Percentiles rank a stretch among this genome's conserved stretches.
These are phyloP conservation scores for Geotrichum restrictum DNA, from an alignment of 1,139 yeast species.

Conservation along the genomic window DNA sequence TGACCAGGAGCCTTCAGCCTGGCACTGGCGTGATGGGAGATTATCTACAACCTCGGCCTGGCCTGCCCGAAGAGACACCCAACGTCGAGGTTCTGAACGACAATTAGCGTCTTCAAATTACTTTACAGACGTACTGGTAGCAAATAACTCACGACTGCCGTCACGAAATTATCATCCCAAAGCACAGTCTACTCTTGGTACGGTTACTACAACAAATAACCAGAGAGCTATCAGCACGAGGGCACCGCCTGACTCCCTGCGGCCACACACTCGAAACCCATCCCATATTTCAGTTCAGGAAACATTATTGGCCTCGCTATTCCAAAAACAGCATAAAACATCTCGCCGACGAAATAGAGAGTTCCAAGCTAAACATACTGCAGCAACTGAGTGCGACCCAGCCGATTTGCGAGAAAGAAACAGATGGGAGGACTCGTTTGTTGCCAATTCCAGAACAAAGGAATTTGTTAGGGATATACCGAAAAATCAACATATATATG, in stretches of 20 bases:
- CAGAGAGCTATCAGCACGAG: neutral
- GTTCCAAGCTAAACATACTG: slow-evolving; percentile 2
- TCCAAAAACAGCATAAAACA: slow-evolving; percentile 13
- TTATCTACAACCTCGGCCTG: no score
- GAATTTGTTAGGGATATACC: neutral
- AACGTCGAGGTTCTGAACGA: no score
- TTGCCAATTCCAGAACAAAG: neutral
- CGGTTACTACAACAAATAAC: slow-evolving; percentile 1
- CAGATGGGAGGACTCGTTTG: neutral
- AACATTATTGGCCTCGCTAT: slow-evolving; percentile 17
- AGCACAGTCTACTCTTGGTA: slow-evolving; percentile 17
- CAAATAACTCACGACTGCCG: neutral
- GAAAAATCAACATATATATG: slow-evolving; percentile 14
- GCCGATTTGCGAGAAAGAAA: slow-evolving; percentile 9
- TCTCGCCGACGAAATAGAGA: slow-evolving; percentile 11
- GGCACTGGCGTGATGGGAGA: neutral
- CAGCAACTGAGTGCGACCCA: slow-evolving; percentile 19
- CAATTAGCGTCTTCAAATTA: no score
- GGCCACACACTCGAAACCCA: neutral
- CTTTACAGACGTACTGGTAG: neutral
- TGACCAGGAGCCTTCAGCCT: neutral
- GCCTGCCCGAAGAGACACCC: no score
- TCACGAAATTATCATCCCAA: neutral
- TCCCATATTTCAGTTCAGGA: slow-evolving; percentile 8
- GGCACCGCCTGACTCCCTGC: neutral